Evolutionary conservation across 805 yeast genomes (phyloP).

Genomic region (Candida sakaeoensis): DNA sequence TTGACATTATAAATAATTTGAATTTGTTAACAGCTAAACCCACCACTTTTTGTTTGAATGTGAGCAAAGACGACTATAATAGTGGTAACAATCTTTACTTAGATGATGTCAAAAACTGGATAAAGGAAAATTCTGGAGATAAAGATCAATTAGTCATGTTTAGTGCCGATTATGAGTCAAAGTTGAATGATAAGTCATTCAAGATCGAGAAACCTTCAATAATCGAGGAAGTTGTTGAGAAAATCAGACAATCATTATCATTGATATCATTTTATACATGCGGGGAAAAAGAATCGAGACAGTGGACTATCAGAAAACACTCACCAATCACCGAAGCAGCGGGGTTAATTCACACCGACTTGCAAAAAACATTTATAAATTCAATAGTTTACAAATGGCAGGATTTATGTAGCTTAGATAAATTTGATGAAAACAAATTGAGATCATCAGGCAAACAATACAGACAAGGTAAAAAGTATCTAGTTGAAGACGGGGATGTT

Average conservation of each 20-base stretch:
- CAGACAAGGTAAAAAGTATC: conserved; percentile 73
- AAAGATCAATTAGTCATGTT: conserved; percentile 40
- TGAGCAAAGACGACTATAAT: conserved; percentile 65
- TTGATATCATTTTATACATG: conserved; percentile 84
- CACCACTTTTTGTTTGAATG: conserved; percentile 72
- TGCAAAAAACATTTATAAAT: conserved; percentile 74
- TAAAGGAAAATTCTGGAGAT: conserved; percentile 56
- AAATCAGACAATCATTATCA: conserved; percentile 65
- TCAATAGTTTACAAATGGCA: conserved; percentile 71
- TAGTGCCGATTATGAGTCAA: conserved; percentile 49
- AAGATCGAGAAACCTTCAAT: conserved; percentile 39
- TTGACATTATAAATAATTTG: conserved; percentile 63
- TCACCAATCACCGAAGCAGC: conserved; percentile 87
- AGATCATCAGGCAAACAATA: conserved; percentile 56
- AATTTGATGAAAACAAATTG: conserved; percentile 48
- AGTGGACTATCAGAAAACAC: conserved; percentile 81
- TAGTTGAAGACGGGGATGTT: conserved; percentile 82
- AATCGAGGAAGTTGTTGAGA: conserved; percentile 57
- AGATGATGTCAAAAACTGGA: conserved; percentile 59
- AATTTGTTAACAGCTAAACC: conserved; percentile 85
- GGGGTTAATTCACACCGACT: conserved; percentile 82
- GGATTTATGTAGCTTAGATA: conserved; percentile 40
- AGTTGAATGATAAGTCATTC: conserved; percentile 27
- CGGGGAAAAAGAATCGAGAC: conserved; percentile 80
- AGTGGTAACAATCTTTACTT: conserved; percentile 49